A percentile compares a stretch with the other conserved stretches of the same genome.
Evolutionary conservation across 1,139 yeast genomes (phyloP).

Genomic region (Pneumocystis murina): DNA sequence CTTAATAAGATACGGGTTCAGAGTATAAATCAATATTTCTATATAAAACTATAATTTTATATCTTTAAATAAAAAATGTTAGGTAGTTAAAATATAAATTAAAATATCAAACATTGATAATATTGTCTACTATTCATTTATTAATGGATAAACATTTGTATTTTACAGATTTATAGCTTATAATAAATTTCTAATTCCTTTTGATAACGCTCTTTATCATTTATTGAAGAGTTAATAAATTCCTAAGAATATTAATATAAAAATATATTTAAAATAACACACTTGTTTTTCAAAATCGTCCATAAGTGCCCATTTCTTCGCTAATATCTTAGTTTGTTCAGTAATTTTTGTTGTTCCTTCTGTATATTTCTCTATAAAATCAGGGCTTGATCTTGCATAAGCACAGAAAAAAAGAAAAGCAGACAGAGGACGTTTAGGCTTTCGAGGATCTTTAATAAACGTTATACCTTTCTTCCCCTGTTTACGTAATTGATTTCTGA

Average conservation of each 20-base stretch:
- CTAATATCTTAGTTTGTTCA: neutral
- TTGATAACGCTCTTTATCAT: neutral
- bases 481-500: neutral
- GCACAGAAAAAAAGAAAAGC: neutral
- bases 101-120: neutral
- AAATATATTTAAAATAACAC: neutral
- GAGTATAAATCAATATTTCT: too few species aligned
- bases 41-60: too few species aligned
- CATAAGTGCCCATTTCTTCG: neutral
- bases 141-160: neutral
- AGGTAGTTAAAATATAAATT: neutral
- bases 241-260: neutral
- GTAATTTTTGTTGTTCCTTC: neutral
- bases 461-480: neutral
- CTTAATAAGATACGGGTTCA: too few species aligned
- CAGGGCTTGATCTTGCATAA: neutral
- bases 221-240: neutral
- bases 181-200: neutral
- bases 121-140: neutral
- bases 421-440: conserved; percentile 1
- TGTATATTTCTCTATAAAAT: neutral
- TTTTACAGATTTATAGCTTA: neutral
- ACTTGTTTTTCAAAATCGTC: neutral
- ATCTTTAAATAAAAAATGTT: too few species aligned
- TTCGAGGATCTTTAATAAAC: neutral